Evolutionary conservation across 2,329 filamentous ascomycete species (phyloP).

Genomic region (Dryadomyces quercivorus): DNA sequence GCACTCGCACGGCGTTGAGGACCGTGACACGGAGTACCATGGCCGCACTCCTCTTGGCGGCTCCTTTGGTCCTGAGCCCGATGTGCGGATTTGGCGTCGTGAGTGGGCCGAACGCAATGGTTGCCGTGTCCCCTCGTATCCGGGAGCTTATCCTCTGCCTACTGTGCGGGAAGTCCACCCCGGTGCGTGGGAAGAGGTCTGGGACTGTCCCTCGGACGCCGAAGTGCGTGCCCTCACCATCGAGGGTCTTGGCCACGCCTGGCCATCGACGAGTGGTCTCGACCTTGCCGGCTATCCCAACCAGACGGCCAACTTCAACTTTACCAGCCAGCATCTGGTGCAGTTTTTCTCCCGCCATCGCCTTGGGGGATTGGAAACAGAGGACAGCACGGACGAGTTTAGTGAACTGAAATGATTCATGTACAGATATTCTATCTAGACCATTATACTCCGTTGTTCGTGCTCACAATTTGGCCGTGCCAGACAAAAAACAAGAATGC

Average conservation of each 20-base stretch:
- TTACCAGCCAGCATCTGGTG: slow-evolving; percentile 8
- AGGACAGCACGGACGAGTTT: too few relatives aligned
- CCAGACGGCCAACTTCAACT: slow-evolving; percentile 8
- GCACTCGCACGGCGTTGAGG: slow-evolving; percentile 8
- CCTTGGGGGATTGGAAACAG: background rate
- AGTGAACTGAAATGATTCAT: too few relatives aligned
- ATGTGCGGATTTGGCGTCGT: slow-evolving; percentile 7
- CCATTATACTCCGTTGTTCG: too few relatives aligned
- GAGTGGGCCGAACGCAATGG: slow-evolving; percentile 7
- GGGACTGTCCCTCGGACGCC: slow-evolving; percentile 5
- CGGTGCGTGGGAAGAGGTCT: slow-evolving; percentile 6
- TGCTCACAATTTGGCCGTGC: too few relatives aligned
- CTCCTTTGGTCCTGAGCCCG: slow-evolving; percentile 7
- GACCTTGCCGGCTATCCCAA: slow-evolving; percentile 6
- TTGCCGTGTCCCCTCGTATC: background rate
- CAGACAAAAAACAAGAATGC: too few relatives aligned
- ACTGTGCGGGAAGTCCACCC: slow-evolving; percentile 3
- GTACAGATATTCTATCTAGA: too few relatives aligned
- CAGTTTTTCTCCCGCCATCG: slow-evolving; percentile 8
- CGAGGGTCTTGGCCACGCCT: slow-evolving; percentile 6
- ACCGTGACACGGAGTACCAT: slow-evolving; percentile 5
- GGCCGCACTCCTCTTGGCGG: slow-evolving; percentile 6
- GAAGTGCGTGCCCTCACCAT: slow-evolving; percentile 7
- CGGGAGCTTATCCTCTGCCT: slow-evolving; percentile 3
- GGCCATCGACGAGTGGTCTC: slow-evolving; percentile 6